A percentile compares a stretch with the other conserved stretches of the same genome.
These are phyloP conservation scores for Boletus bicolor DNA, from an alignment of 768 basidiomycete species.

Conservation along the genomic window DNA sequence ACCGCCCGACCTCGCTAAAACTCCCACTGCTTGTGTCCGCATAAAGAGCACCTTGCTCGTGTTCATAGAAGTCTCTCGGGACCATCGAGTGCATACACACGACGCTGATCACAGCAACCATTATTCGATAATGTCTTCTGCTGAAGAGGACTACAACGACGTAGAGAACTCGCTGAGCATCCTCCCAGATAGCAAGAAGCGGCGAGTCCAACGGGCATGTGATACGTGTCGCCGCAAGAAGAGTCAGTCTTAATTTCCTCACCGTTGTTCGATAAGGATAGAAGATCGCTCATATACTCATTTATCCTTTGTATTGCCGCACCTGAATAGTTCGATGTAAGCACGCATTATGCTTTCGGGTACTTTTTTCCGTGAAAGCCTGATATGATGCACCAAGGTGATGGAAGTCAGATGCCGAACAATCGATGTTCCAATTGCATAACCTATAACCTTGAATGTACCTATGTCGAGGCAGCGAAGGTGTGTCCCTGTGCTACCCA, in stretches of 20 bases:
- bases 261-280: background rate
- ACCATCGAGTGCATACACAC: background rate
- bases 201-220: slow-evolving; percentile 74
- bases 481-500: slow-evolving; percentile 26
- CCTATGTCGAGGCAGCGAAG: slow-evolving; percentile 54
- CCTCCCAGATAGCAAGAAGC: slow-evolving; percentile 53
- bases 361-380: background rate
- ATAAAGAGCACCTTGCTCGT: background rate
- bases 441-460: slow-evolving; percentile 46
- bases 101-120: background rate
- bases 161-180: slow-evolving; percentile 30
- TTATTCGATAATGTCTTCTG: slow-evolving; percentile 43
- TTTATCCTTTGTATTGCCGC: background rate
- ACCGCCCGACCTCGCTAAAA: background rate
- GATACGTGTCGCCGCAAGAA: slow-evolving; percentile 85
- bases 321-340: slow-evolving; percentile 24
- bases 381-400: slow-evolving; percentile 36
- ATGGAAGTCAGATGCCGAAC: slow-evolving; percentile 57
- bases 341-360: slow-evolving; percentile 1
- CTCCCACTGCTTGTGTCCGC: background rate
- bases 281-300: slow-evolving; percentile 1
- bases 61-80: background rate
- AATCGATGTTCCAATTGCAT: slow-evolving; percentile 58
- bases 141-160: slow-evolving; percentile 61
- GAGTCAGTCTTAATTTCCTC: slow-evolving; percentile 42